Evolutionary conservation across 192 early-diverging fungal species (phyloP).

Genomic region (Dispira parvispora): DNA sequence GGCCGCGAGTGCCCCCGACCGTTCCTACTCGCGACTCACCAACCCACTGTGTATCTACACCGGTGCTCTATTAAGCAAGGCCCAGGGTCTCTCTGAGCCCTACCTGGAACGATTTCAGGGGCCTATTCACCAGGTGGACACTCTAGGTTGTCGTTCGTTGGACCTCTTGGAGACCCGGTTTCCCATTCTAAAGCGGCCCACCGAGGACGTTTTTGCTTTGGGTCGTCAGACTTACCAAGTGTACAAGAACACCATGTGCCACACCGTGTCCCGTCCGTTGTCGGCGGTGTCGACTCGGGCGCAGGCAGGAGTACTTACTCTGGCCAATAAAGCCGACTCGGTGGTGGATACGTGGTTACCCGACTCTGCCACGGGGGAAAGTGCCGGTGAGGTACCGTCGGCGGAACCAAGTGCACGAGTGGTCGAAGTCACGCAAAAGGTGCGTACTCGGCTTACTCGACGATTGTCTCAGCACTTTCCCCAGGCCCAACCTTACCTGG

Average conservation of each 20-base stretch:
- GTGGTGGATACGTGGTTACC: slow-evolving; percentile 24
- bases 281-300: slow-evolving; percentile 39
- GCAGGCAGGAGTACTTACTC: slow-evolving; percentile 31
- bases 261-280: slow-evolving; percentile 34
- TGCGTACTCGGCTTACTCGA: slow-evolving; percentile 15
- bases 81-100: slow-evolving; percentile 17
- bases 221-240: slow-evolving; percentile 31
- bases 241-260: slow-evolving; percentile 21
- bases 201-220: slow-evolving; percentile 35
- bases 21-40: not conserved
- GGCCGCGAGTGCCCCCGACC: slow-evolving; percentile 17
- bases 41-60: not conserved
- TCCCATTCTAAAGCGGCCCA: slow-evolving; percentile 42
- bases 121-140: slow-evolving; percentile 37
- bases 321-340: slow-evolving; percentile 40
- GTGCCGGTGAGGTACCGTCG: slow-evolving; percentile 9
- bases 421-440: slow-evolving; percentile 15
- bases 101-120: slow-evolving; percentile 27
- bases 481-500: slow-evolving; percentile 14
- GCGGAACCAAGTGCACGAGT: slow-evolving; percentile 13
- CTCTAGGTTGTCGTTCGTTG: slow-evolving; percentile 42
- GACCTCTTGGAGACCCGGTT: slow-evolving; percentile 39
- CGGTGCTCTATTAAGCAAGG: not conserved
- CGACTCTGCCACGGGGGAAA: slow-evolving; percentile 11
- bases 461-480: slow-evolving; percentile 17